Base-by-base conservation (phyloP, 2,329 filamentous ascomycete genomes). In the Emergomyces pasteurianus region DNA sequence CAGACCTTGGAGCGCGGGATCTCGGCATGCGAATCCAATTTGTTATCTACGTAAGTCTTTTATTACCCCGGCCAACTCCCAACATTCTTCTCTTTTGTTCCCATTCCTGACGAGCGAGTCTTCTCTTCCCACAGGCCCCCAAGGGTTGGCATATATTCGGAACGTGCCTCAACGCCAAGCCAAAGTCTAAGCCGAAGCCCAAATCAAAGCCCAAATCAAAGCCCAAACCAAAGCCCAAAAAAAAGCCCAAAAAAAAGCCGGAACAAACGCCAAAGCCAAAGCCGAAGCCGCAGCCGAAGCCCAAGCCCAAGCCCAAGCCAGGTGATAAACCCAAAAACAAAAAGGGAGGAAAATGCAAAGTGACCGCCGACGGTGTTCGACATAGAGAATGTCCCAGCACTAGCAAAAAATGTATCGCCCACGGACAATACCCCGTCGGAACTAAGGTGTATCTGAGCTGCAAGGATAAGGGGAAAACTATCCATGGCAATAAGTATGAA, bases 141-240 rank as follows among this genome's bases (percentile, higher is more conserved):
- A 59, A 40, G 34, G 58, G 58, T 42, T 53, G 38, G 34, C 58
- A 59, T 59, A 50, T 59, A 47, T 59, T 50, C 18, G 58, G 58
- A 38, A 47, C 38, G 3, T 59, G 58, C 14, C 38, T 59, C 46
- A 47, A 36, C n/a, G 58, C 38, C 26, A 38, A 38, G 12, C 43
- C 46, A n/a, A 59, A 50, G 23, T 34, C 58, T 12, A 59, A 59
- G 23, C 43, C 43, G n/a, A 53, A 50, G 34, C n/a, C 58, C 28
- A 26, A 50, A 9, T 18, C 18, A 2, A 43, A 43, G 18, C 42
- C 42, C 2, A 42, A 42, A 42, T 16, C 40, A 7, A 42, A 42
- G 7, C 40, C 40, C 14, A 42, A 42, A 42, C 16, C 40, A 6
- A 42, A 42, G 4, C 40, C 40, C 6, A 42, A 40, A 14, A 10